Base-by-base conservation (phyloP, 768 basidiomycete genomes). In the Lepiota subincarnata region DNA sequence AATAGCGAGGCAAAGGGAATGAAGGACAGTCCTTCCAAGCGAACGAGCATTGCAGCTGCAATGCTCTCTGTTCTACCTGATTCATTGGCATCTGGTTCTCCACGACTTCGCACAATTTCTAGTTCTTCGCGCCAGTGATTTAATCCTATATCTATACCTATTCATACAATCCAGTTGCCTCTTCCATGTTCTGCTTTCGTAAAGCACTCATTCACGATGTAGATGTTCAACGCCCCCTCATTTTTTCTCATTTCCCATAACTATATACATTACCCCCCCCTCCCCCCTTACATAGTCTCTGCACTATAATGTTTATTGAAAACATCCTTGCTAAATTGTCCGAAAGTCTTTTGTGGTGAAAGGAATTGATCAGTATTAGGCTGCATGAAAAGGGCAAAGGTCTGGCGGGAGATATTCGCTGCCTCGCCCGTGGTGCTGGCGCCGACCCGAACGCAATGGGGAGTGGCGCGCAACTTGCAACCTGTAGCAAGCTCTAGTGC, bases 401-500 rank as follows among this genome's bases (percentile, higher is more conserved):
- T 98, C 68, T 98, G 94, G 48, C 96, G 76, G 22, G 78, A 80
- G 44, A 93, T 77, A 20, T 68, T 71, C 7, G 77, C 77, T 11
- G 71, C 66, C 13, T 73, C 24, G 24, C 24, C 70, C 48, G 67
- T 55, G 35, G 71, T 72, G 3, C 67, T 67, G 5, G 86, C 91
- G 4, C 53, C 53, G 4, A 92, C 84, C 56, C 86, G 82, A 39
- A 98, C 96, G 59, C 91, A 97, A 60, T 98, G 96, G 11, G 96
- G 96, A 0, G 97, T 99, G 0, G 97, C 97, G 39, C 86, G 81
- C 13, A 99, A 75, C 51, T 77, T 81, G 12, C 85, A 82, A 8
- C 77, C 82, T 1, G 96, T 98, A 19, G 95, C 86, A 19, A 98
- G 74, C 66, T 97, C 86, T 18, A 99, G 80, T 7, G 96, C 92